Base-by-base conservation (phyloP, 1,284 basidiomycete genomes). In the Sporisorium exsertum region DNA sequence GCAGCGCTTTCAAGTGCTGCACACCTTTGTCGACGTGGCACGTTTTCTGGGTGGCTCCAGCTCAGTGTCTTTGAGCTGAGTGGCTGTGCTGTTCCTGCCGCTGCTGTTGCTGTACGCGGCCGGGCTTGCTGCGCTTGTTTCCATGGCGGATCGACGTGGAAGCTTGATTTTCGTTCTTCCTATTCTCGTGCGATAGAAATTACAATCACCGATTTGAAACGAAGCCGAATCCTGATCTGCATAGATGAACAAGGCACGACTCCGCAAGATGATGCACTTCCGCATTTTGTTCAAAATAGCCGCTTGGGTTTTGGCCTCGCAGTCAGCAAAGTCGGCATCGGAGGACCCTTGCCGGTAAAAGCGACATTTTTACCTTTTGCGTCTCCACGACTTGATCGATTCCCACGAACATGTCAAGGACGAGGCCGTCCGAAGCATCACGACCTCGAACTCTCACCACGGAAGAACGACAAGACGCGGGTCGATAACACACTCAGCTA, bases 111-210 rank as follows among this genome's bases (percentile, higher is more conserved):
- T 65, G 42, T 50, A 20, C 57, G 26, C 16, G 9, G 22, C 27
- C 24, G 26, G 37, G 18, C 9, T 7, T 16, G 47, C 16, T 32
- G 40, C 26, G 53, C 26, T 18, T 20, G n/a, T 18, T 62, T 56
- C 46, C 27, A 71, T 62, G 22, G 62, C 61, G 63, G 69, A 71
- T 65, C 42, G 69, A 71, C 69, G 69, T 71, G 69, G 69, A 71
- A 65, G 45, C 26, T 55, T 45, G n/a, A 45, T 49, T 51, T 56
- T 46, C 33, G 16, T 22, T 6, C 20, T 52, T 70, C 46, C 15
- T 13, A 12, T 24, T 64, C 12, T 50, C 62, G 58, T 47, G 55
- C 62, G 62, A 49, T 16, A 51, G 7, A 18, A 27, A 4, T 6
- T 12, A 18, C 4, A 2, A 60, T 60, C 58, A 10, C 49, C 37